These are phyloP conservation scores for Auricularia auricula-judae DNA, from an alignment of 768 basidiomycete species.

Conservation along the genomic window DNA sequence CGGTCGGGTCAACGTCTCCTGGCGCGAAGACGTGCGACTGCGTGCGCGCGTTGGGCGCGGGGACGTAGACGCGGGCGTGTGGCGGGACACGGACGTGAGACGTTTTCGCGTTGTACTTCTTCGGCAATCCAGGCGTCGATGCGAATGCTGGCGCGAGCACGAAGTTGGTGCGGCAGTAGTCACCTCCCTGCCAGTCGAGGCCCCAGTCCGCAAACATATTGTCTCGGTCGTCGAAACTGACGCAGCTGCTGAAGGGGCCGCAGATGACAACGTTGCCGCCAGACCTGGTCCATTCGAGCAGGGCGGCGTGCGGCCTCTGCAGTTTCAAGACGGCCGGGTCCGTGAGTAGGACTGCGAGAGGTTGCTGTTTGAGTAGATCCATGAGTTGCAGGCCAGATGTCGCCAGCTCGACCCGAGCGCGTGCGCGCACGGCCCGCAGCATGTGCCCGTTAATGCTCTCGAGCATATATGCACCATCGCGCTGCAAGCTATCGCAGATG, in stretches of 20 bases:
- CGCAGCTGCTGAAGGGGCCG: conserved; percentile 22
- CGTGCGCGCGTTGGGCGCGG: conserved; percentile 8
- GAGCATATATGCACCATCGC: neutral
- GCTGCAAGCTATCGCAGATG: too few species aligned
- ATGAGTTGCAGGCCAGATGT: neutral
- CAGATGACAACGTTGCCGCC: conserved; percentile 30
- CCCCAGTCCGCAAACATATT: conserved; percentile 17
- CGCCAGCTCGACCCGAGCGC: neutral
- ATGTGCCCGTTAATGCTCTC: neutral
- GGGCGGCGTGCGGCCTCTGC: conserved; percentile 16
- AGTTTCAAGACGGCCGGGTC: conserved; percentile 24
- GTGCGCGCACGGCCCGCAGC: neutral
- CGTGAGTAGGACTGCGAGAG: conserved; percentile 22
- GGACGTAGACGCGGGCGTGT: conserved; percentile 24
- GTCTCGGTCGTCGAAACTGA: conserved; percentile 15
- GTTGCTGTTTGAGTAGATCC: neutral
- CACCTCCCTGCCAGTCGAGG: conserved; percentile 27
- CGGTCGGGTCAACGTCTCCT: conserved; percentile 4
- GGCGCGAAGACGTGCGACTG: conserved; percentile 16
- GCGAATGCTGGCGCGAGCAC: conserved; percentile 17
- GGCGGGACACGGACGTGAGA: conserved; percentile 23
- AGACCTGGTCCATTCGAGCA: conserved; percentile 26
- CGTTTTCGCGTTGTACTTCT: conserved; percentile 32
- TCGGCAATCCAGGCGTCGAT: neutral
- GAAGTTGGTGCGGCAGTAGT: conserved; percentile 30